Evolutionary conservation across 345 rosid species (phyloP), one percentile per base, ranked within the genome.

Genomic region (Carallia pectinifolia): DNA sequence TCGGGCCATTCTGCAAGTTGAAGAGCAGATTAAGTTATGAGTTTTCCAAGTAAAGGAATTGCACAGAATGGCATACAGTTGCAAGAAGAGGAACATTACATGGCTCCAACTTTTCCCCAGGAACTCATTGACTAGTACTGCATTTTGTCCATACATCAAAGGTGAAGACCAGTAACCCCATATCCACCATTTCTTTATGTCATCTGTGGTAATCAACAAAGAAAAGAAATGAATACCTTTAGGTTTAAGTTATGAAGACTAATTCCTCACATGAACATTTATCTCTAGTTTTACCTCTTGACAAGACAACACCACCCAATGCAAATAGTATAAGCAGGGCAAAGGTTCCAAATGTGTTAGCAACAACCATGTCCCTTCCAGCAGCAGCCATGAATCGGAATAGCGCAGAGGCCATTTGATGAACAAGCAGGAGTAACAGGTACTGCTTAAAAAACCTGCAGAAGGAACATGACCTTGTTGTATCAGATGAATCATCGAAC

Each of bases 141-240:
- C 96, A 40, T 81, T 90, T 40, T 92, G 96, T 40, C 83, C 92
- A 62, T 92, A 92, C 96, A 87, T 90, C 53, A 92, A 54, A 6
- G 97, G 92, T 5, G 96, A 90, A 70, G 61, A 53, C 96, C 96
- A 92, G 67, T 84, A 92, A 47, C 85, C 92, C 96, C 97, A 90
- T 17, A 82, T 82, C 97, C 96, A 88, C 97, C 96, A 90, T 67
- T 83, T 87, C 74, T 90, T 90, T 5, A 92, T 74, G 50, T 85
- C 67, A 5, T 90, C 97, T 91, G 68, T 18, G 16, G 44, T 27
- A 55, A 67, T 74, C 44, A 54, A 50, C 18, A 31, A 56, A 29
- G 40, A 71, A 71, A 7, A 64, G 36, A 33, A 36, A 36, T 6
- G 10, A 2, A 19, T 7, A 34, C 53, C 15, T 9, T 12, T 18